Evolutionary conservation across 2,329 filamentous ascomycete species (phyloP), one percentile per base, ranked within the genome.

Genomic region (Amylocarpus encephaloides): DNA sequence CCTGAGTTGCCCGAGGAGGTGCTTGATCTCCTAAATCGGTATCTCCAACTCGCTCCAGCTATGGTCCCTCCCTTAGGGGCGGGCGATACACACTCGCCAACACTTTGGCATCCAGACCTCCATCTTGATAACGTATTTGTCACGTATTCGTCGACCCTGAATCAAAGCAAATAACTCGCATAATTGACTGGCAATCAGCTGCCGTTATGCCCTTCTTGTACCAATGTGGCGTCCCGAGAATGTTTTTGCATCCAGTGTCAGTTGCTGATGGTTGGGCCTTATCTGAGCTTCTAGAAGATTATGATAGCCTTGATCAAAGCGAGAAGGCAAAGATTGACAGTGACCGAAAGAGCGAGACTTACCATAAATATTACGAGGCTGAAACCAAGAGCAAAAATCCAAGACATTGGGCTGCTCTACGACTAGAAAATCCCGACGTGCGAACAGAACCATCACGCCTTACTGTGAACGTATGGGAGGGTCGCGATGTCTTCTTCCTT

Each of bases 101-200:
- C 49, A 56, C 50, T 48, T n/a, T 58, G 54, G 34, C 58, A 61
- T 46, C 56, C 55, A 10, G 56, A 62, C 48, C 56, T 62, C 30
- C 58, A 57, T 48, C 55, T 59, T 22, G 52, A 56, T 19, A 57
- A 60, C 26, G 46, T 61, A 48, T 62, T 59, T 18, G n/a, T n/a
- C n/a, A n/a, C n/a, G n/a, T n/a, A n/a, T n/a, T n/a, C n/a, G 55
- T 62, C 36, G 53, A 61, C 36, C 58, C 58, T 42, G 43, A 52
- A 10, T 51, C 55, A n/a, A 49, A 55, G 29, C 30, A 57, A 48
- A 51, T 57, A 15, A 53, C 52, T 15, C 36, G 48, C 16, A 43
- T 57, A 43, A 53, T 57, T 40, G 52, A 54, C 49, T 54, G 50
- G 49, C 52, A 57, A 54, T 52, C 49, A 39, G 46, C 54, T 30